Conservation (phyloP, 192 early-diverging fungal species). For the Polychytrium aggregatum region DNA sequence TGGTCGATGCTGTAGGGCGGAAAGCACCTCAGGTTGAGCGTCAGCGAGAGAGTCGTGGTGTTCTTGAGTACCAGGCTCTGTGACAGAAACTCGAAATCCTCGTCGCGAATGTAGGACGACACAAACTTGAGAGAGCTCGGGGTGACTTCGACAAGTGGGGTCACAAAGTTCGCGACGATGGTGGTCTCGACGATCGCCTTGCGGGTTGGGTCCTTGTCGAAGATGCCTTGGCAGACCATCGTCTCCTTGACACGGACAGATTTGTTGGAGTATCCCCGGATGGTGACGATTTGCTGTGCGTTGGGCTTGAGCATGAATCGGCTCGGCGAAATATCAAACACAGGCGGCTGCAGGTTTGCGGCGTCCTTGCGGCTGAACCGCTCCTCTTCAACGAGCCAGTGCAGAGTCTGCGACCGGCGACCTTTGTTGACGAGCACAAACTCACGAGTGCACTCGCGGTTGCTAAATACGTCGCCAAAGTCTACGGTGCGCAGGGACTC, state of each 20-base stretch:
- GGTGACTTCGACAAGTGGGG: constrained; percentile 29
- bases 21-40: constrained; percentile 32
- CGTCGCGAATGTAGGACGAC: constrained; percentile 31
- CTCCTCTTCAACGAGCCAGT: constrained; percentile 29
- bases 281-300: constrained; percentile 24
- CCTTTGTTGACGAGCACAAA: constrained; percentile 40
- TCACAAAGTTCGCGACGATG: constrained; percentile 43
- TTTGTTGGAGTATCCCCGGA: constrained; percentile 32
- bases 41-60: constrained; percentile 32
- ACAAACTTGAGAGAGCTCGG: constrained; percentile 32
- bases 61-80: constrained; percentile 31
- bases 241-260: constrained; percentile 25
- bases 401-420: constrained; percentile 35
- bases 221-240: constrained; percentile 31
- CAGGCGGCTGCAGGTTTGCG: constrained; percentile 2
- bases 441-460: constrained; percentile 29
- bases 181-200: constrained; percentile 19
- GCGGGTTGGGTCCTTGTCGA: constrained; percentile 44
- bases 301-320: constrained; percentile 39
- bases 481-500: constrained; percentile 25
- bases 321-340: constrained; percentile 39
- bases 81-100: constrained; percentile 19
- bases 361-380: constrained; percentile 12
- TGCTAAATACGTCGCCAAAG: constrained; percentile 48
- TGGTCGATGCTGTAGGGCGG: constrained; percentile 23